Conservation (phyloP, 768 basidiomycete species). For the Trametes maxima region DNA sequence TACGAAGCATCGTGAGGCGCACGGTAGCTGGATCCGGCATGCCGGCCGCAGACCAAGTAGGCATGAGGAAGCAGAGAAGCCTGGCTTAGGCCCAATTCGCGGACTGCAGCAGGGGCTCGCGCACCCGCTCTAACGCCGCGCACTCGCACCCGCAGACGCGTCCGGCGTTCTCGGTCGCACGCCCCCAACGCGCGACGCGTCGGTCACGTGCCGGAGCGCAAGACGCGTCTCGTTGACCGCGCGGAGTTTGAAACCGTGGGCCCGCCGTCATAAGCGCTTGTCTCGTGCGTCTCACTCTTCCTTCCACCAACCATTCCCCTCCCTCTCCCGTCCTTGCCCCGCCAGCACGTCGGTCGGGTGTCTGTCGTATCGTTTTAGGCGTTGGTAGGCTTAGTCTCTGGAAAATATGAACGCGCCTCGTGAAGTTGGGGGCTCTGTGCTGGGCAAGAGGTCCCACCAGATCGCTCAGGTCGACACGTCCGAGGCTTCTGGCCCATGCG, state of each 20-base stretch:
- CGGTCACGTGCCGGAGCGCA: conserved; percentile 26
- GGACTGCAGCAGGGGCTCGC: not conserved
- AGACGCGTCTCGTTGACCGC: conserved; percentile 32
- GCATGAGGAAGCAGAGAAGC: conserved; percentile 3
- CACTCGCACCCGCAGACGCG: not conserved
- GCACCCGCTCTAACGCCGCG: conserved; percentile 19
- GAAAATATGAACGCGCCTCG: conserved; percentile 26
- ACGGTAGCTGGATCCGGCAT: conserved; percentile 1
- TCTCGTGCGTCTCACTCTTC: conserved; percentile 20
- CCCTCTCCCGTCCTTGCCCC: conserved; percentile 16
- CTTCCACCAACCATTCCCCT: conserved; percentile 22
- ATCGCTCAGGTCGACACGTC: conserved; percentile 26
- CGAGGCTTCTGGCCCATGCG: conserved; percentile 40
- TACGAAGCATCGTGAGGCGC: conserved; percentile 5
- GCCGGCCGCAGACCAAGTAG: conserved; percentile 3
- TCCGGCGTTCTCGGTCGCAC: not conserved
- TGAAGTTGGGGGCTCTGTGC: conserved; percentile 32
- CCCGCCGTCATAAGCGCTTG: conserved; percentile 23
- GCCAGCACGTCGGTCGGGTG: conserved; percentile 14
- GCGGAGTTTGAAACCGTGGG: conserved; percentile 33
- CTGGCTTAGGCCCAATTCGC: not conserved
- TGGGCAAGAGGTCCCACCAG: conserved; percentile 38
- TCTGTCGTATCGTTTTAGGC: not conserved
- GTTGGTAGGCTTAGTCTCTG: not conserved
- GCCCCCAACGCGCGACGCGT: conserved; percentile 23